A percentile compares a stretch with the other conserved stretches of the same genome.
Evolutionary conservation across 148 eudicot species (phyloP).

Genomic region (Chenopodium album): DNA sequence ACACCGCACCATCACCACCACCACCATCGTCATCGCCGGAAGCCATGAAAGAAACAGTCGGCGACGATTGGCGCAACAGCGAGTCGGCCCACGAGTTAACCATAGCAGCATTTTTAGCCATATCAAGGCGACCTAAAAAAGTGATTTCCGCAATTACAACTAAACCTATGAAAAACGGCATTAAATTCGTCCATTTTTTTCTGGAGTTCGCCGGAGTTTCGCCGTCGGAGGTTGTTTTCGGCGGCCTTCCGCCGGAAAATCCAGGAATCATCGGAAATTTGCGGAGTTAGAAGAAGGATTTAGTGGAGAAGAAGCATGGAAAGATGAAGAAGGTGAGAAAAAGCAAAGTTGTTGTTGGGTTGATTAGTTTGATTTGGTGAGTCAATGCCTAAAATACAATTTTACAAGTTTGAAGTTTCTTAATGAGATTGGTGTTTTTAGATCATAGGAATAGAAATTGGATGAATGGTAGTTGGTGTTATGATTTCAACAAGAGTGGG

Average conservation of each 20-base stretch:
- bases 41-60: not conserved
- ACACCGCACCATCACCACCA: not conserved
- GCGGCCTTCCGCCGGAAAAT: not conserved
- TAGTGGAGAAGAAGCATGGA: slow-evolving; percentile 14
- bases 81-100: slow-evolving; percentile 73
- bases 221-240: not conserved
- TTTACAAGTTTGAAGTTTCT: no score
- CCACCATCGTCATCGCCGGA: slow-evolving; percentile 36
- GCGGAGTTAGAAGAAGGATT: not conserved
- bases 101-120: slow-evolving; percentile 60
- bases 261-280: slow-evolving; percentile 3
- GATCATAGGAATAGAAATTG: no score
- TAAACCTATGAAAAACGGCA: slow-evolving; percentile 53
- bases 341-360: not conserved
- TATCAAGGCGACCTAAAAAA: slow-evolving; percentile 62
- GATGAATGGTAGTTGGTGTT: no score
- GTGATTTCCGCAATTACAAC: slow-evolving; percentile 69
- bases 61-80: slow-evolving; percentile 38
- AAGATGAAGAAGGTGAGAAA: not conserved
- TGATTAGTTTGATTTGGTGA: not conserved
- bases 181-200: slow-evolving; percentile 51
- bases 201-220: slow-evolving; percentile 14
- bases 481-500: no score
- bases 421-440: no score
- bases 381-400: not conserved